phyloP scores from a whole-genome alignment of 257 asterid species.

The Galeopsis tetrahit region DNA sequence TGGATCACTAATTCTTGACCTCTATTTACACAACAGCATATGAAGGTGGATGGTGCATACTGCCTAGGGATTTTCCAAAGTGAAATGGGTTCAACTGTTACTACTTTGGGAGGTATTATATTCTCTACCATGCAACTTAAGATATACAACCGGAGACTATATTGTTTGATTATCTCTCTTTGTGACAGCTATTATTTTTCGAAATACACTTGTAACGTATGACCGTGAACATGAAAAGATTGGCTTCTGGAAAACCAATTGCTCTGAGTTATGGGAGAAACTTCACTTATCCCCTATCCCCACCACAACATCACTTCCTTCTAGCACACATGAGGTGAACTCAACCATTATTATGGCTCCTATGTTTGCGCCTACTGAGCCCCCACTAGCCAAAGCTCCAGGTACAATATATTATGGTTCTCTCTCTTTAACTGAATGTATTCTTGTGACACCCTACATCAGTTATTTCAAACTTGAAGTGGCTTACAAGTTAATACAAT shows the following conservation, averaged over 20 bases:
- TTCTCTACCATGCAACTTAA: conserved; percentile 28
- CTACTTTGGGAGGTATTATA: conserved; percentile 88
- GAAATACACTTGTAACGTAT: conserved; percentile 94
- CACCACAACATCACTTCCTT: conserved; percentile 57
- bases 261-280: conserved; percentile 92
- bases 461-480: not conserved
- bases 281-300: conserved; percentile 60
- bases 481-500: not conserved
- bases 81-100: conserved; percentile 95
- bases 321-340: conserved; percentile 39
- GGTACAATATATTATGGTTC: conserved; percentile 46
- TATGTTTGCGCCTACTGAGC: conserved; percentile 56
- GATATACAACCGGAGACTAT: conserved; percentile 1
- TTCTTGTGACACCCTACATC: not conserved
- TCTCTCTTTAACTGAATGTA: conserved; percentile 8
- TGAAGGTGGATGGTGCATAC: conserved; percentile 91
- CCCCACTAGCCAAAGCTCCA: conserved; percentile 49
- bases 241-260: conserved; percentile 98
- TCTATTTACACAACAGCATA: conserved; percentile 58
- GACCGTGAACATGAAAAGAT: conserved; percentile 88
- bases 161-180: conserved; percentile 23
- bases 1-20: conserved; percentile 22
- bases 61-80: conserved; percentile 97
- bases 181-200: conserved; percentile 80
- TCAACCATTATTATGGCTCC: conserved; percentile 56